Percentiles rank a stretch among this genome's conserved stretches.
phyloP scores from a whole-genome alignment of 352 stramenopile genomes.

The Phytophthora sansomeana region DNA sequence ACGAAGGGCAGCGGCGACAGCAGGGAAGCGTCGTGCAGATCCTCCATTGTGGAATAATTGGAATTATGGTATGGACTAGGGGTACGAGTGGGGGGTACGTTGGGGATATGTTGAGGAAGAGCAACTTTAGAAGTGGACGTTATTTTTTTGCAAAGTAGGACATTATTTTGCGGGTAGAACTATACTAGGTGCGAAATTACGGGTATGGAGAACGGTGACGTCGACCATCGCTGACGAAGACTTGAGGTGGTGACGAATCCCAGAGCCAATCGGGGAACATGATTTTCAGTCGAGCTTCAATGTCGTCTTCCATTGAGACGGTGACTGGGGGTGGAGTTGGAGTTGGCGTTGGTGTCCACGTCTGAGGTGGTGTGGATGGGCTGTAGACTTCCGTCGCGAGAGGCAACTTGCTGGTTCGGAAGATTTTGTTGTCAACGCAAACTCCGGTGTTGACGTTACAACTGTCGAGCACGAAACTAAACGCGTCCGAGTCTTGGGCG shows the following conservation, averaged over 20 bases:
- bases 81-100: too few species aligned
- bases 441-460: conserved; percentile 17
- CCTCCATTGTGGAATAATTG: conserved; percentile 16
- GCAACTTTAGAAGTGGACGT: too few species aligned
- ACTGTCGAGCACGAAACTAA: conserved; percentile 4
- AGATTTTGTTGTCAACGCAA: conserved; percentile 1
- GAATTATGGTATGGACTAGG: too few species aligned
- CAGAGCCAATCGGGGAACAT: conserved; percentile 30
- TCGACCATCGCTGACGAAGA: conserved; percentile 15
- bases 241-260: conserved; percentile 6
- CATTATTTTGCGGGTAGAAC: not conserved
- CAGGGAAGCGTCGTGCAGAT: conserved; percentile 19
- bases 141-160: not conserved
- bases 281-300: conserved; percentile 11
- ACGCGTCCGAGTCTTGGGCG: not conserved
- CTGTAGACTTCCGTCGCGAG: conserved; percentile 1
- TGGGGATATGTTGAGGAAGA: too few species aligned
- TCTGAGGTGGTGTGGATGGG: not conserved
- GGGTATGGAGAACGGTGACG: not conserved
- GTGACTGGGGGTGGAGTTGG: not conserved
- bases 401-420: conserved; percentile 7
- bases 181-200: not conserved
- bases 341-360: conserved; percentile 9
- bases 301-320: conserved; percentile 8
- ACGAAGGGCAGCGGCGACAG: conserved; percentile 57